phyloP scores from a whole-genome alignment of 495 filamentous ascomycete genomes.

The Barbatosphaeria neglecta region DNA sequence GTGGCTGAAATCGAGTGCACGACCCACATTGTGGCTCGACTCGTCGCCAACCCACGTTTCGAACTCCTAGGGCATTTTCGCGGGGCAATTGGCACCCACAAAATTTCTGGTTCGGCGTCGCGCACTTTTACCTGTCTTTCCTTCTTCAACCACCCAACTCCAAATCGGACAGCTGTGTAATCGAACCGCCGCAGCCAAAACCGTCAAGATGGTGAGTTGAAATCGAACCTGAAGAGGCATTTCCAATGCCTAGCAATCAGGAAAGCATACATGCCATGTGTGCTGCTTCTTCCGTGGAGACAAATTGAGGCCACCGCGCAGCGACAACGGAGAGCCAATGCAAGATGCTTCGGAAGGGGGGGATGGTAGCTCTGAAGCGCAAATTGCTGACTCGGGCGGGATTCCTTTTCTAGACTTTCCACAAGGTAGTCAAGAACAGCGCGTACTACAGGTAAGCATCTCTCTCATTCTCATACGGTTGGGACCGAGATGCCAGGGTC shows the following conservation, averaged over 20 bases:
- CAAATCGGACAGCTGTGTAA: conserved; percentile 11
- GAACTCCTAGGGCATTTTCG: background rate
- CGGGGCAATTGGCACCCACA: conserved; percentile 11
- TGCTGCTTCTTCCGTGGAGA: no score
- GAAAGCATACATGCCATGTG: no score
- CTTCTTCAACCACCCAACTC: conserved; percentile 16
- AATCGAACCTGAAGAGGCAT: background rate
- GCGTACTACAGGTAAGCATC: conserved; percentile 86
- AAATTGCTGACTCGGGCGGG: conserved; percentile 91
- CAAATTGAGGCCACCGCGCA: background rate
- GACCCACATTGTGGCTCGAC: background rate
- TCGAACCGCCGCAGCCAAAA: conserved; percentile 27
- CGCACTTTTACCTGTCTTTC: conserved; percentile 12
- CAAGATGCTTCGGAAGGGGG: conserved; percentile 88
- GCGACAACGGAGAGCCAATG: conserved; percentile 62
- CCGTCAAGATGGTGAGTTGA: conserved; percentile 51
- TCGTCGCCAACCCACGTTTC: background rate
- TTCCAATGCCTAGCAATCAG: no score
- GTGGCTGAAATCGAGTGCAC: no score
- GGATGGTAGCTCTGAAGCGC: conserved; percentile 65
- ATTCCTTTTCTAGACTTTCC: conserved; percentile 58
- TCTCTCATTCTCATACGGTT: background rate
- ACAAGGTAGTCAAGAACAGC: conserved; percentile 91
- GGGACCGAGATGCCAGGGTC: background rate
- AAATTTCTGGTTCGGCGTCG: conserved; percentile 12